A percentile compares a stretch with the other conserved stretches of the same genome.
Conservation (phyloP, 1,284 basidiomycete species). For the Tilletia indica region DNA sequence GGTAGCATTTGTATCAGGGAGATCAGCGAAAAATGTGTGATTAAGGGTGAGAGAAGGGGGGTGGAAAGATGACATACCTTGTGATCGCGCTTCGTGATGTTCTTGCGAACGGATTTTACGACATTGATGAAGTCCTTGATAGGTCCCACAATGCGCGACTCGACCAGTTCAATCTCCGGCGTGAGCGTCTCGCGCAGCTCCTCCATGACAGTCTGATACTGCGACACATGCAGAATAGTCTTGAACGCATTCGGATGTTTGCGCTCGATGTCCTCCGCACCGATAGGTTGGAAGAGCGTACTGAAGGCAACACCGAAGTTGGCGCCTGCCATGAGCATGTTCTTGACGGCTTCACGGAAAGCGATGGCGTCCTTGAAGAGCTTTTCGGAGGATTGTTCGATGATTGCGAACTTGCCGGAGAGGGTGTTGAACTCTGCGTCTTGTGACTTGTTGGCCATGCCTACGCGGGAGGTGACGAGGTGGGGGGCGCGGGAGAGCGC, state of each 20-base stretch:
- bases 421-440: conserved; percentile 53
- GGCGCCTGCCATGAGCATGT: conserved; percentile 74
- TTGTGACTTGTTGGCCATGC: conserved; percentile 47
- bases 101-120: conserved; percentile 87
- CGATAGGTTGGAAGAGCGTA: conserved; percentile 60
- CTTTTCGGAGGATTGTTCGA: conserved; percentile 82
- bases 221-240: conserved; percentile 75
- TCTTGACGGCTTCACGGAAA: conserved; percentile 67
- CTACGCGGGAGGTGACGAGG: conserved; percentile 51
- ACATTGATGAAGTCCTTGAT: conserved; percentile 83
- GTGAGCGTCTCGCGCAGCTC: conserved; percentile 75
- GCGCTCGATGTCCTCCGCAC: conserved; percentile 71
- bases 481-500: conserved; percentile 43
- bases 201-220: conserved; percentile 73
- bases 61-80: conserved; percentile 65
- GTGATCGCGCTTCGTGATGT: conserved; percentile 91
- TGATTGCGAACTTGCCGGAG: conserved; percentile 65
- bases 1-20: not conserved
- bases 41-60: no score
- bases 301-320: conserved; percentile 75
- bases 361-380: conserved; percentile 85
- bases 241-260: conserved; percentile 75
- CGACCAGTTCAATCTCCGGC: conserved; percentile 93
- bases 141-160: conserved; percentile 78
- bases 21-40: not conserved